These are phyloP conservation scores for Nematodospora anomalae DNA, from an alignment of 1,139 yeast genomes.

Conservation along the genomic window DNA sequence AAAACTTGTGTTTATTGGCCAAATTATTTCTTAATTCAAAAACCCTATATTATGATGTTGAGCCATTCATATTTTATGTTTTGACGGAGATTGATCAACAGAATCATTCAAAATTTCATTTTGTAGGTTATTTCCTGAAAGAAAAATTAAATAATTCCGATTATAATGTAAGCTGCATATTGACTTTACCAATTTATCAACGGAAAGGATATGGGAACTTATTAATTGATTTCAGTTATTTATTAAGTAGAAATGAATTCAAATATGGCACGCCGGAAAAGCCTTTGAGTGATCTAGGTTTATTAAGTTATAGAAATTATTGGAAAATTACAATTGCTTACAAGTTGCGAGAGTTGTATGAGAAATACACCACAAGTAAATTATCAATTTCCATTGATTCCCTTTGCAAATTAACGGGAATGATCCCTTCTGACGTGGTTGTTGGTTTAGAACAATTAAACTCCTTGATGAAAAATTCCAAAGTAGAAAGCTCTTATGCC, in stretches of 20 bases:
- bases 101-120: conserved; percentile 57
- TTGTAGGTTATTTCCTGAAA: conserved; percentile 92
- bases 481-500: conserved; percentile 45
- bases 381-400: conserved; percentile 52
- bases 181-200: conserved; percentile 86
- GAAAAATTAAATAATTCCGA: conserved; percentile 75
- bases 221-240: conserved; percentile 84
- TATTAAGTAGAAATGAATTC: conserved; percentile 70
- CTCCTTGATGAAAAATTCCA: conserved; percentile 51
- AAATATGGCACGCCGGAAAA: conserved; percentile 93
- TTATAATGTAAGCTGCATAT: conserved; percentile 85
- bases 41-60: conserved; percentile 90
- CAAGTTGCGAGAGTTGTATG: conserved; percentile 31
- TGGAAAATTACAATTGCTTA: conserved; percentile 74
- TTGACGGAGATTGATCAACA: conserved; percentile 65
- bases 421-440: conserved; percentile 83
- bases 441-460: conserved; percentile 80
- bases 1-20: conserved; percentile 84
- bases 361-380: conserved; percentile 16
- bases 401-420: conserved; percentile 72
- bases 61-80: conserved; percentile 88
- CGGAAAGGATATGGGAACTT: conserved; percentile 87
- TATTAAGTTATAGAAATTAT: conserved; percentile 80
- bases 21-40: conserved; percentile 87
- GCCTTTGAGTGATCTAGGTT: conserved; percentile 85